Conservation (phyloP, 139 green algal genomes). For the Ostreobium quekettii region DNA sequence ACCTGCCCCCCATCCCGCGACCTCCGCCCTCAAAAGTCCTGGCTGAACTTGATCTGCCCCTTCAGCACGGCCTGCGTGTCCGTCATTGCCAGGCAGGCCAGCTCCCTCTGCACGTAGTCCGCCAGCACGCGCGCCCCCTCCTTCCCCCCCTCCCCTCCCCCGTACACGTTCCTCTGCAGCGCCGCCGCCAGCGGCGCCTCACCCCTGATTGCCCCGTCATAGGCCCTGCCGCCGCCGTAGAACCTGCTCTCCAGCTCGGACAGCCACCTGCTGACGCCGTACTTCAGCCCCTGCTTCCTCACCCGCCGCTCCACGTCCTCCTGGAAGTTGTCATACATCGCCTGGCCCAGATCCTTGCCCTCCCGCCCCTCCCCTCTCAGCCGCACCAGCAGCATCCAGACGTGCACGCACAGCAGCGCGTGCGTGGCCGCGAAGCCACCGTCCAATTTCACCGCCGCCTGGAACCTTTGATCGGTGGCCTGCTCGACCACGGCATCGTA, state of each 20-base stretch:
- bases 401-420: conserved; percentile 14
- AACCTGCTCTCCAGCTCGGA: conserved; percentile 23
- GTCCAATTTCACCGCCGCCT: not conserved
- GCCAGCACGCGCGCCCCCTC: not conserved
- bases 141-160: not conserved
- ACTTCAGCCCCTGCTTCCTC: not conserved
- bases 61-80: conserved; percentile 8
- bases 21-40: not conserved
- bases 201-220: conserved; percentile 13
- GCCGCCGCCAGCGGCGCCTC: conserved; percentile 13
- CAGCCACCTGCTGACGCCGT: not conserved
- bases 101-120: conserved; percentile 19
- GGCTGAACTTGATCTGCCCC: conserved; percentile 18
- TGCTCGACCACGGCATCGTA: not conserved
- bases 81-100: conserved; percentile 22
- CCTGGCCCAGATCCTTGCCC: conserved; percentile 15
- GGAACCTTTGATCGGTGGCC: not conserved
- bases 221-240: conserved; percentile 15
- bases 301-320: conserved; percentile 23
- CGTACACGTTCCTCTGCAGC: conserved; percentile 22
- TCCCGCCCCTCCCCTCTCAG: conserved; percentile 8
- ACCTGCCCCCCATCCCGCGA: too few species aligned
- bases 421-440: not conserved
- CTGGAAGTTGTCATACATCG: conserved; percentile 24
- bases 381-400: conserved; percentile 22